These are phyloP conservation scores for Hylodesmum podocarpum DNA, from an alignment of 306 rosid genomes.

Conservation along the genomic window DNA sequence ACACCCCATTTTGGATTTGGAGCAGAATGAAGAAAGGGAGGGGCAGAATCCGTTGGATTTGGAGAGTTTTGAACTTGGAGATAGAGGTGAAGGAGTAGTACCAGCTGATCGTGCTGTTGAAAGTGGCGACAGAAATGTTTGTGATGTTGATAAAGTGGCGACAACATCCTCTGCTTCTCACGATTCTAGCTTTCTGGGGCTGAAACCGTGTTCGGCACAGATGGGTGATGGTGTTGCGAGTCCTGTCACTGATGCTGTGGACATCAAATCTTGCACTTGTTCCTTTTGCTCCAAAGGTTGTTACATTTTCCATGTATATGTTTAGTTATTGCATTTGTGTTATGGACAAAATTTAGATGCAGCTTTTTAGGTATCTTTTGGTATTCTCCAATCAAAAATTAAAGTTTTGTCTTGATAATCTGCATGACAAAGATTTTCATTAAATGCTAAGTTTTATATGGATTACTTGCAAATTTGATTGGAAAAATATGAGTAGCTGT, in stretches of 20 bases:
- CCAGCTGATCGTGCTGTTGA: constrained; percentile 23
- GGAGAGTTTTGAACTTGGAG: background rate
- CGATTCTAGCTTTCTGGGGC: constrained; percentile 41
- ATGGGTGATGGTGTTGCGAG: constrained; percentile 30
- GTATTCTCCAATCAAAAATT: background rate
- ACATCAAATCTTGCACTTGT: constrained; percentile 69
- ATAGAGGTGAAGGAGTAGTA: constrained; percentile 20
- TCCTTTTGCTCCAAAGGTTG: constrained; percentile 88
- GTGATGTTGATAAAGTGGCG: constrained; percentile 26
- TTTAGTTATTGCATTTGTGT: background rate
- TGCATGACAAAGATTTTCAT: background rate
- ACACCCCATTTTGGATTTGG: constrained; percentile 15
- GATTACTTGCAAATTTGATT: background rate
- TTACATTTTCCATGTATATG: background rate
- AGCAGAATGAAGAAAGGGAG: background rate
- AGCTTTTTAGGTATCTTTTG: background rate
- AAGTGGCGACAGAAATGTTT: constrained; percentile 31
- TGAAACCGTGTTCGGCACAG: constrained; percentile 59
- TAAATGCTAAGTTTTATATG: no score
- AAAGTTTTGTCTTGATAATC: background rate
- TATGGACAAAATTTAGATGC: background rate
- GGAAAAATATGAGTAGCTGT: background rate
- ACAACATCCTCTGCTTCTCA: constrained; percentile 34
- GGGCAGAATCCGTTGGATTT: constrained; percentile 9
- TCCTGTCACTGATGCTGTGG: constrained; percentile 21